Conservation (phyloP, 305 asterid species). For the Caryopteris hybrid region DNA sequence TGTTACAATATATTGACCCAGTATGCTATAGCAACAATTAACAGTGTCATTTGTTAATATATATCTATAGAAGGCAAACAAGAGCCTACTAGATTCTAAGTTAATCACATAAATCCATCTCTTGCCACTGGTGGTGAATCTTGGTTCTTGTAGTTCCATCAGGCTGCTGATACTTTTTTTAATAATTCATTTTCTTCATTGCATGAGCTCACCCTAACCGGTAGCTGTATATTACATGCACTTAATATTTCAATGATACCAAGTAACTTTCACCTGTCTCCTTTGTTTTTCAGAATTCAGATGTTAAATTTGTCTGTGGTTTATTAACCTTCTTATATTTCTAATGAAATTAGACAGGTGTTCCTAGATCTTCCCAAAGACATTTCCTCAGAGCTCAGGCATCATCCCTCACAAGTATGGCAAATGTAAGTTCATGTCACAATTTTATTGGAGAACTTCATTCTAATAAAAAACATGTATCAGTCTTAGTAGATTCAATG, state of each 20-base stretch:
- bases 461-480: not conserved
- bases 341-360: conserved; percentile 65
- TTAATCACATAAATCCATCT: not conserved
- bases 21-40: no score
- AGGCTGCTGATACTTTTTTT: no score
- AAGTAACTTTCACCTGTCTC: not conserved
- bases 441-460: not conserved
- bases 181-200: no score
- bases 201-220: not conserved
- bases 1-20: no score
- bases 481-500: not conserved
- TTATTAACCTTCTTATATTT: conserved; percentile 25
- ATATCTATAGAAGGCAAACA: no score
- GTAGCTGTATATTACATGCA: not conserved
- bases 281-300: not conserved
- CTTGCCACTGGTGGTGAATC: not conserved
- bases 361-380: conserved; percentile 45
- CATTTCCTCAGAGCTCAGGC: conserved; percentile 32
- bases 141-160: no score
- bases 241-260: not conserved
- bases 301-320: not conserved
- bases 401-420: conserved; percentile 43
- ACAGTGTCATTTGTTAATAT: no score
- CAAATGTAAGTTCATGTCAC: conserved; percentile 43
- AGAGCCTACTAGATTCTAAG: no score